A percentile compares a stretch with the other conserved stretches of the same genome.
These are phyloP conservation scores for Eucalyptus curtisii DNA, from an alignment of 345 rosid genomes.

Conservation along the genomic window DNA sequence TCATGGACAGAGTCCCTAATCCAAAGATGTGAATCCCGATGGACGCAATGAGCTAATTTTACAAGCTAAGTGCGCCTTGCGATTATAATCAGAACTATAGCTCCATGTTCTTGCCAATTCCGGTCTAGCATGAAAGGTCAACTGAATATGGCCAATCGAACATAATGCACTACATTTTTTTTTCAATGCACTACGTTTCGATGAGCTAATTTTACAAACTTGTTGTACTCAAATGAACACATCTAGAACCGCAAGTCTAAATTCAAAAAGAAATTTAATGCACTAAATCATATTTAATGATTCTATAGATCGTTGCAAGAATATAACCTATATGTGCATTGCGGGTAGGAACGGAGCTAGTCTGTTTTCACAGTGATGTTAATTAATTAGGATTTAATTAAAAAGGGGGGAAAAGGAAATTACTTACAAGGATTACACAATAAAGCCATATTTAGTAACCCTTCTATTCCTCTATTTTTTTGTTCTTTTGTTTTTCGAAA, in stretches of 20 bases:
- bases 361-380: not conserved
- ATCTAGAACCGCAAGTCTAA: no score
- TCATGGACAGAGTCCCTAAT: not conserved
- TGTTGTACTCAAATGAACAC: no score
- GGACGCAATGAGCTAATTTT: not conserved
- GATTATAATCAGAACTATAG: not conserved
- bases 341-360: not conserved
- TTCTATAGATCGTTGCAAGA: not conserved
- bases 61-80: not conserved
- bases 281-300: no score
- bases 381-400: no score
- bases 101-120: not conserved
- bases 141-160: not conserved
- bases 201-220: not conserved
- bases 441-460: no score
- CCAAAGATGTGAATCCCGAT: not conserved
- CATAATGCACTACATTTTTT: not conserved
- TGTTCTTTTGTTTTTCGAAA: fast-evolving
- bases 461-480: fast-evolving
- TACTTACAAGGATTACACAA: no score
- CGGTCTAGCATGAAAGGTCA: not conserved
- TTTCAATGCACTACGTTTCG: no score
- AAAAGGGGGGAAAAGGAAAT: no score
- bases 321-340: no score
- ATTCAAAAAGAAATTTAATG: no score